phyloP scores from a whole-genome alignment of 2,329 filamentous ascomycete genomes.

The Pseudogymnoascus sp. region DNA sequence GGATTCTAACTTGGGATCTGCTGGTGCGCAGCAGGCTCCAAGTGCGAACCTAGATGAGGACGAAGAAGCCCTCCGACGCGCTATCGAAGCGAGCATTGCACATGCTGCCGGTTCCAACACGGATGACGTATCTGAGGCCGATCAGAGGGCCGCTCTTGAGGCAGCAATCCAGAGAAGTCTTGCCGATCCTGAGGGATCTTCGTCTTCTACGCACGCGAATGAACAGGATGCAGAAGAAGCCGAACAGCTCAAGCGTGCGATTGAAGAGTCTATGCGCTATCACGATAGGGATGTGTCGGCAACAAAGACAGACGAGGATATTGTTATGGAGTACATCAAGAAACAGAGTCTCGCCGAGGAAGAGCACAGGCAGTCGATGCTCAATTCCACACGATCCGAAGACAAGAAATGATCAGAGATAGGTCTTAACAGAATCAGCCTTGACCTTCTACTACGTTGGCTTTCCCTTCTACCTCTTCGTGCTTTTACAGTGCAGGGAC shows the following conservation, averaged over 20 bases:
- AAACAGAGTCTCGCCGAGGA: constrained; percentile 68
- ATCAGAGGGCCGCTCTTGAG: constrained; percentile 49
- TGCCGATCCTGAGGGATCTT: constrained; percentile 13
- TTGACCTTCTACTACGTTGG: no score
- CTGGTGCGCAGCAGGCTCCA: constrained; percentile 27
- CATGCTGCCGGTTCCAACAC: constrained; percentile 30
- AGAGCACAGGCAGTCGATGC: constrained; percentile 31
- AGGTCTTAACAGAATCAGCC: no score
- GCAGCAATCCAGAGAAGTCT: constrained; percentile 48
- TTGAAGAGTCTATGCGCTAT: constrained; percentile 32
- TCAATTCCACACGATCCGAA: background rate
- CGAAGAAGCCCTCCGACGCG: constrained; percentile 39
- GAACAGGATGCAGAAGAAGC: constrained; percentile 25
- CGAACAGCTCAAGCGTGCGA: constrained; percentile 34
- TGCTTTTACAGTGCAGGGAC: no score
- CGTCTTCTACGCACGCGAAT: constrained; percentile 16
- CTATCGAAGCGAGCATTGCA: constrained; percentile 41
- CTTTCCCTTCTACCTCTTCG: no score
- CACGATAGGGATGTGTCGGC: constrained; percentile 29
- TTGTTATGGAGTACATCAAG: constrained; percentile 68
- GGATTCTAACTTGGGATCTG: background rate
- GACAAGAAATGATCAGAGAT: background rate
- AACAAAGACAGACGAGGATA: constrained; percentile 55
- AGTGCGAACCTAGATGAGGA: background rate
- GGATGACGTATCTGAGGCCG: constrained; percentile 36